Evolutionary conservation across 345 rosid genomes (phyloP).

Genomic region (Populus euphratica): DNA sequence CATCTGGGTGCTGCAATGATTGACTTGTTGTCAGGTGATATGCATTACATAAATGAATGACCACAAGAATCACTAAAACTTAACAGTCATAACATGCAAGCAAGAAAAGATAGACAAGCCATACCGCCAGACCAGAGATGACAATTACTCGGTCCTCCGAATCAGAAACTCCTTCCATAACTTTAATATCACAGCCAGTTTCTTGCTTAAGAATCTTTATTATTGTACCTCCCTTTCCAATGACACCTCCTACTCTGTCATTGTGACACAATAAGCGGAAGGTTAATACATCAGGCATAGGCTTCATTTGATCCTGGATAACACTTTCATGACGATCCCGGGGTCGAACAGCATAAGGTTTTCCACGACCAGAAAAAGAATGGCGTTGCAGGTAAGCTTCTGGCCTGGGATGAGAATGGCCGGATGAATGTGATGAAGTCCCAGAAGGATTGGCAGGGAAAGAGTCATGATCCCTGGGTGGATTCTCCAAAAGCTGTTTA

Average conservation of each 20-base stretch:
- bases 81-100: slow-evolving; percentile 4
- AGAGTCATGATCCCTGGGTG: slow-evolving; percentile 40
- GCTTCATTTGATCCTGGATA: slow-evolving; percentile 39
- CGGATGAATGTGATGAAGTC: slow-evolving; percentile 34
- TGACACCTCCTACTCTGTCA: slow-evolving; percentile 63
- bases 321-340: slow-evolving; percentile 43
- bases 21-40: slow-evolving; percentile 12
- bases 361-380: slow-evolving; percentile 42
- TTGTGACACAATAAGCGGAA: slow-evolving; percentile 56
- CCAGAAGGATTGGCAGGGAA: slow-evolving; percentile 36
- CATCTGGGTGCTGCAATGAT: slow-evolving; percentile 63
- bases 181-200: slow-evolving; percentile 72
- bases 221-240: slow-evolving; percentile 70
- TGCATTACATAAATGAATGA: slow-evolving; percentile 1
- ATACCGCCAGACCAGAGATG: slow-evolving; percentile 70
- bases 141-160: slow-evolving; percentile 57
- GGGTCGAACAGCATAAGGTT: slow-evolving; percentile 34
- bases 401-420: slow-evolving; percentile 30
- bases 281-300: slow-evolving; percentile 41
- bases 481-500: slow-evolving; percentile 53
- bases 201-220: slow-evolving; percentile 62
- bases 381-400: slow-evolving; percentile 28
- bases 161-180: slow-evolving; percentile 52
- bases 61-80: not conserved
- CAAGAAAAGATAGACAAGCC: slow-evolving; percentile 21